A percentile compares a stretch with the other conserved stretches of the same genome.
Evolutionary conservation across 768 basidiomycete species (phyloP).

Genomic region (Auriscalpium orientale): DNA sequence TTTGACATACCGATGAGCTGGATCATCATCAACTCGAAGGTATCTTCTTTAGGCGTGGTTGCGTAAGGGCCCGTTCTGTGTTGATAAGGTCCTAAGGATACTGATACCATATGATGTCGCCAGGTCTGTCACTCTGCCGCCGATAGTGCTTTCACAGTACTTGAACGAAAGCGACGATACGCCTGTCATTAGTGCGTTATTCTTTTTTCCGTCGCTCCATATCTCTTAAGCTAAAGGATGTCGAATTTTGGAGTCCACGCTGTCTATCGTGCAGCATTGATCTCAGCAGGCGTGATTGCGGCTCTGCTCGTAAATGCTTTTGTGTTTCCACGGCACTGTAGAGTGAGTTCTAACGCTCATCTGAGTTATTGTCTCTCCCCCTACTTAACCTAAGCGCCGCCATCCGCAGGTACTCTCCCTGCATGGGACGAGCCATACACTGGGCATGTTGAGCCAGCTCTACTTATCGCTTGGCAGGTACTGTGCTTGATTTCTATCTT

Average conservation of each 20-base stretch:
- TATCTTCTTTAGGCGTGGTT: constrained; percentile 36
- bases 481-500: constrained; percentile 4
- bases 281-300: constrained; percentile 36
- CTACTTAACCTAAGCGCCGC: background rate
- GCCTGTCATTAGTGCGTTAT: constrained; percentile 2
- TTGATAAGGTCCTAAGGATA: background rate
- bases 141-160: constrained; percentile 30
- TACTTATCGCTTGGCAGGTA: constrained; percentile 38
- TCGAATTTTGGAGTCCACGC: constrained; percentile 28
- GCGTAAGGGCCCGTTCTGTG: constrained; percentile 8
- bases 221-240: background rate
- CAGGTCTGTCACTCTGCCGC: constrained; percentile 38
- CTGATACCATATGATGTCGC: background rate
- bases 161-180: constrained; percentile 7
- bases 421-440: constrained; percentile 28
- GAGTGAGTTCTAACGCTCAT: constrained; percentile 22
- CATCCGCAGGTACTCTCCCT: constrained; percentile 33
- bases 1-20: constrained; percentile 40
- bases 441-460: constrained; percentile 34
- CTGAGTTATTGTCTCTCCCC: constrained; percentile 1
- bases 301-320: constrained; percentile 38
- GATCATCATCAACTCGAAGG: constrained; percentile 31
- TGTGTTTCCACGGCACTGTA: constrained; percentile 39
- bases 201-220: background rate
- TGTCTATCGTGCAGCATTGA: constrained; percentile 32